phyloP scores from a whole-genome alignment of 768 basidiomycete species.

The Tephrocybe sp. region DNA sequence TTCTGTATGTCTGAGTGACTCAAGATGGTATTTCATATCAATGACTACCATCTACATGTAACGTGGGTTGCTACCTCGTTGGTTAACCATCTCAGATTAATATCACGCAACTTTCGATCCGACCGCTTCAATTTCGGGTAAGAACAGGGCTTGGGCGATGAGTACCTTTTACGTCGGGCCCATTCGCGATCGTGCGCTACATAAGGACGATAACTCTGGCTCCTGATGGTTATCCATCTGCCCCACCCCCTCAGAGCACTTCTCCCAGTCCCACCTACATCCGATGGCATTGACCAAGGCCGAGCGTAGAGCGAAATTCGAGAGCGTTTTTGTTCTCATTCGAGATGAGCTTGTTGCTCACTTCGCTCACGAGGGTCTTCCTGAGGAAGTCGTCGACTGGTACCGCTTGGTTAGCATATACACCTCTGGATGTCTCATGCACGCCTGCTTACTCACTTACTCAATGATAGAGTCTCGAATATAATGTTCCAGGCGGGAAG shows the following conservation, averaged over 20 bases:
- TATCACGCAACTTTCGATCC: neutral
- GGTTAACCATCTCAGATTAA: neutral
- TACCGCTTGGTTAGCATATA: constrained; percentile 67
- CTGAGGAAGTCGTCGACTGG: constrained; percentile 80
- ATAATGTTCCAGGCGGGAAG: constrained; percentile 94
- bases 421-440: too few relatives aligned
- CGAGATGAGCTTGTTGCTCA: constrained; percentile 74
- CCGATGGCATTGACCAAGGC: constrained; percentile 16
- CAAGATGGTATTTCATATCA: too few relatives aligned
- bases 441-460: neutral
- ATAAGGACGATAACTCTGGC: neutral
- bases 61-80: too few relatives aligned
- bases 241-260: neutral
- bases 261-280: neutral
- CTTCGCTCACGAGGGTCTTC: constrained; percentile 70
- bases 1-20: too few relatives aligned
- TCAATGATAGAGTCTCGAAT: constrained; percentile 66
- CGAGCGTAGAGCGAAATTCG: constrained; percentile 56
- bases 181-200: neutral
- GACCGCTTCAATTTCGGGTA: neutral
- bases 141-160: neutral
- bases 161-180: constrained; percentile 7
- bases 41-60: too few relatives aligned
- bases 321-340: constrained; percentile 65
- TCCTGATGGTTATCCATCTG: neutral